phyloP scores from a whole-genome alignment of 345 rosid species.

The Eucalyptus polyanthemos region DNA sequence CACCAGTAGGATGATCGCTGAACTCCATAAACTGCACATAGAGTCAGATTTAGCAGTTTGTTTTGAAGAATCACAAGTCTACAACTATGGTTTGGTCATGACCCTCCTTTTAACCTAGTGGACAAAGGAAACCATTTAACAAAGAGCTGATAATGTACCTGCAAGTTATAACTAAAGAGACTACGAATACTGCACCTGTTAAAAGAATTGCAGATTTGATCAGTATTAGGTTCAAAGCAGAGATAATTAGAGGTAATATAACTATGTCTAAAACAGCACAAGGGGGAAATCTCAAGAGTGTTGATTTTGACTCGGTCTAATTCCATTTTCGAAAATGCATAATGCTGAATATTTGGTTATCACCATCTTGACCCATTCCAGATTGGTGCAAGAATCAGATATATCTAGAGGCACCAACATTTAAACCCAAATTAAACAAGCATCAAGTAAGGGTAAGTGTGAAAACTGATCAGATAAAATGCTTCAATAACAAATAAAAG shows the following conservation, averaged over 20 bases:
- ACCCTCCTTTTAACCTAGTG: neutral
- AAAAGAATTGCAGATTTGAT: neutral
- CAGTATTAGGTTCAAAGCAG: neutral
- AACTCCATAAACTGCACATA: slow-evolving; percentile 74
- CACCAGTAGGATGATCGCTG: slow-evolving; percentile 81
- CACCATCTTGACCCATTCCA: neutral
- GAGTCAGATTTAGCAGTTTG: neutral
- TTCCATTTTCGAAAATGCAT: neutral
- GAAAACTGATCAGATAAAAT: neutral
- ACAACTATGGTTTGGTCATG: neutral
- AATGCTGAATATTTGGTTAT: neutral
- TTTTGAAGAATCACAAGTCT: neutral
- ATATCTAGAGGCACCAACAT: neutral
- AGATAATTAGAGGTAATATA: neutral
- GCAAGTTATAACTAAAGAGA: slow-evolving; percentile 85
- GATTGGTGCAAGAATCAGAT: neutral
- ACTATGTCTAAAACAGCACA: neutral
- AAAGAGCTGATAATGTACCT: slow-evolving; percentile 25
- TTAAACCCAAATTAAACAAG: neutral
- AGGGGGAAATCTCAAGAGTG: neutral
- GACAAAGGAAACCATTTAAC: neutral
- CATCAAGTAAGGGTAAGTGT: neutral
- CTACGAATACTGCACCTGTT: slow-evolving; percentile 85
- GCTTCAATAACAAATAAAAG: neutral
- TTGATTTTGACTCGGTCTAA: neutral